Evolutionary conservation across 75 land plant species (phyloP), one percentile per base, ranked within the genome.

Genomic region (Ceratopteris richardii): DNA sequence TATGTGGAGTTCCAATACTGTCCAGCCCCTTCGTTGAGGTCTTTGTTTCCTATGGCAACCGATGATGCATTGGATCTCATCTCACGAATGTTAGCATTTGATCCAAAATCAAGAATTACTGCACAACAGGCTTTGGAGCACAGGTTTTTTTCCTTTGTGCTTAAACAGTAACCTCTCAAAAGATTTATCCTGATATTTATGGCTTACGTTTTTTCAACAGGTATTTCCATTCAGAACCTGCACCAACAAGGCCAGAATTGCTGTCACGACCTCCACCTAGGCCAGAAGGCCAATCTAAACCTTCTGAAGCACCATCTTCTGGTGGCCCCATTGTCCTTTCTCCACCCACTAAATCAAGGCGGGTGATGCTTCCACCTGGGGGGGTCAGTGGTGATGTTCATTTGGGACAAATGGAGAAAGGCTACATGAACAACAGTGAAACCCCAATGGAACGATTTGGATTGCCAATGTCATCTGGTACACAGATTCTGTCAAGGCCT

Each of bases 111-210:
- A 19, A 74, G 98, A 55, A 83, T 94, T 44, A 52, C 88, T n/a
- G 87, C 79, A 12, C 96, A 86, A 58, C 91, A 89, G 64, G 88
- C 98, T 29, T 64, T 94, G 44, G 98, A 89, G 51, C 98, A 94
- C 64, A 83, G 98, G 98, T 90, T 44, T 6, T 11, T 39, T 5
- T 7, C n/a, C n/a, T n/a, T n/a, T n/a, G n/a, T n/a, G n/a, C n/a
- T n/a, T n/a, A n/a, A n/a, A n/a, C n/a, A n/a, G n/a, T 39, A 37
- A 7, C 1, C 12, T 51, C 33, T 19, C 31, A 54, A 23, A 18
- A 63, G 60, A 21, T 31, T 33, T 56, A 46, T 46, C 18, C 17
- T 46, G 50, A 21, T 21, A 46, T 14, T n/a, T 5, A 39, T 58
- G 61, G 39, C 16, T 57, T 39, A 31, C 5, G 22, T 56, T 41